A percentile compares a stretch with the other conserved stretches of the same genome.
These are phyloP conservation scores for Cladosporium sp. DNA, from an alignment of 2,329 filamentous ascomycete genomes.

Conservation along the genomic window DNA sequence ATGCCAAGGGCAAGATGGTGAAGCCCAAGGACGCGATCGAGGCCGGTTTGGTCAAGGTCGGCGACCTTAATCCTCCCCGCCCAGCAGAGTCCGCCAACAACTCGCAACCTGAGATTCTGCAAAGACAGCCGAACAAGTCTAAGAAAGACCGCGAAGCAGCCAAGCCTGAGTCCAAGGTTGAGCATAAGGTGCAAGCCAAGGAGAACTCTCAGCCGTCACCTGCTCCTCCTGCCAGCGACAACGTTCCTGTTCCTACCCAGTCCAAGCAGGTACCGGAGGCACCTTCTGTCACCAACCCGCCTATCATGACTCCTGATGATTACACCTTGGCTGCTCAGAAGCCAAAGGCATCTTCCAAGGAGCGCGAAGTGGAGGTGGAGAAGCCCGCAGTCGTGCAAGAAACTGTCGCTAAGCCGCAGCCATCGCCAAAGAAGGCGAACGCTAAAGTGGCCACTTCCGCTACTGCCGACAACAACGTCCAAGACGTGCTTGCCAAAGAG, in stretches of 20 bases:
- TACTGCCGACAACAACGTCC: slow-evolving; percentile 5
- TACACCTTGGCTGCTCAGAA: slow-evolving; percentile 40
- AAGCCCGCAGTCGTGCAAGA: not conserved
- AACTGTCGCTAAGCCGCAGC: not conserved
- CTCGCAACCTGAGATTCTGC: slow-evolving; percentile 17
- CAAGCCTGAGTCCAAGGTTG: slow-evolving; percentile 14
- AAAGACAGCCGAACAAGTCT: slow-evolving; percentile 20
- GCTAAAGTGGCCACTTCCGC: not conserved
- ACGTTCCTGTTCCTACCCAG: slow-evolving; percentile 19
- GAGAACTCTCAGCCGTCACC: not conserved
- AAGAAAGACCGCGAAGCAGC: slow-evolving; percentile 6
- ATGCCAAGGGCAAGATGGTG: slow-evolving; percentile 81
- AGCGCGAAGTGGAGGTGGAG: not conserved
- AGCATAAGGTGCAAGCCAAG: slow-evolving; percentile 12
- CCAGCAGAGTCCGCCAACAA: slow-evolving; percentile 16
- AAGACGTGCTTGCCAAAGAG: slow-evolving; percentile 38
- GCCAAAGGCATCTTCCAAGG: slow-evolving; percentile 8
- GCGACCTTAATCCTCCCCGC: slow-evolving; percentile 51
- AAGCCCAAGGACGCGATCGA: slow-evolving; percentile 71
- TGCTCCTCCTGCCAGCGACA: slow-evolving; percentile 7
- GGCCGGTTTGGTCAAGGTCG: slow-evolving; percentile 69
- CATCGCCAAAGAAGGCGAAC: slow-evolving; percentile 3
- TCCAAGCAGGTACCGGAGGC: slow-evolving; percentile 24
- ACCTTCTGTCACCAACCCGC: slow-evolving; percentile 24
- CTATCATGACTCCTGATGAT: slow-evolving; percentile 33